phyloP scores from a whole-genome alignment of 805 yeast genomes.

The Peterozyma xylosa region DNA sequence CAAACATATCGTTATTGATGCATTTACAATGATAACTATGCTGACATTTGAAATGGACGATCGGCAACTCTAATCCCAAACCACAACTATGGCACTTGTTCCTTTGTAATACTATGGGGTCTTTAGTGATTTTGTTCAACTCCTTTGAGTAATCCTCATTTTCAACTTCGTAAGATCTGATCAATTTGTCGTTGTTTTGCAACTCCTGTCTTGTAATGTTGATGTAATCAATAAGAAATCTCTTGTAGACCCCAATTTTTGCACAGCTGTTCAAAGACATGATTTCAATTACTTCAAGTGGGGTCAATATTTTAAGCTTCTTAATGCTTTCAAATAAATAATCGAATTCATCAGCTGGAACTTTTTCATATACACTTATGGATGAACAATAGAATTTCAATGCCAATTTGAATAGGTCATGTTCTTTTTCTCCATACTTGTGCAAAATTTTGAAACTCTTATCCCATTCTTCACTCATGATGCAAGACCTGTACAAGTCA shows the following conservation, averaged over 20 bases:
- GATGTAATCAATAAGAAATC: constrained; percentile 56
- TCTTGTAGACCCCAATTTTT: constrained; percentile 65
- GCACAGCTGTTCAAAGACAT: constrained; percentile 56
- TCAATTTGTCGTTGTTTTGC: constrained; percentile 56
- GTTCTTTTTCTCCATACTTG: constrained; percentile 53
- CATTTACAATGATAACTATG: constrained; percentile 87
- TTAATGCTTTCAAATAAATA: constrained; percentile 47
- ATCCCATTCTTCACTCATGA: constrained; percentile 48
- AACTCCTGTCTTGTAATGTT: constrained; percentile 57
- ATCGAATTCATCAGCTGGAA: constrained; percentile 44
- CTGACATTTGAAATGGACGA: constrained; percentile 75
- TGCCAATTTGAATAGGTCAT: constrained; percentile 60
- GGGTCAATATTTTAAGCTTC: constrained; percentile 48
- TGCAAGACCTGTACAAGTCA: constrained; percentile 59
- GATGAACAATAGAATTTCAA: constrained; percentile 55
- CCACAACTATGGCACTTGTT: constrained; percentile 62
- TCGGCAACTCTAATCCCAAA: constrained; percentile 63
- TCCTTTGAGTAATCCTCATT: constrained; percentile 45
- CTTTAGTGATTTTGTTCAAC: constrained; percentile 38
- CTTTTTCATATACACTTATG: constrained; percentile 37
- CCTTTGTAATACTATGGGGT: constrained; percentile 50
- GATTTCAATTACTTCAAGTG: constrained; percentile 70
- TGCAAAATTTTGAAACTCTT: constrained; percentile 51
- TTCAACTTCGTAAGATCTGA: constrained; percentile 62
- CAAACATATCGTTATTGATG: constrained; percentile 37